These are phyloP conservation scores for Trametes cinnabarina DNA, from an alignment of 768 basidiomycete genomes.

Conservation along the genomic window DNA sequence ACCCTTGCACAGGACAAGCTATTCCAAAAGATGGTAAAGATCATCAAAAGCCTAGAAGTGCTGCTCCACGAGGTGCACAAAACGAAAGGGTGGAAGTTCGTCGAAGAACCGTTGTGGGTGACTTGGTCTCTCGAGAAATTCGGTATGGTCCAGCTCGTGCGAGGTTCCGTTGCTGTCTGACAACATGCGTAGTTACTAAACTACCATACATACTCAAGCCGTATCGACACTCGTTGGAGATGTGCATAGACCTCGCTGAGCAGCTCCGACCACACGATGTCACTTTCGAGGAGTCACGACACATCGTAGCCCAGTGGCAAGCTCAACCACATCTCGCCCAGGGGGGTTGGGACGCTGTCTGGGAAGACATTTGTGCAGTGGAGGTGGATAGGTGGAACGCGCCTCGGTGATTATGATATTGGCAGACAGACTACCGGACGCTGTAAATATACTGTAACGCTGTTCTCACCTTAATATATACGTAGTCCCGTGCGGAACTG, in stretches of 20 bases:
- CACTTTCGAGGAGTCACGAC: slow-evolving; percentile 68
- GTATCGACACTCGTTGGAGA: slow-evolving; percentile 64
- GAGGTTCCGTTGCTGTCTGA: neutral
- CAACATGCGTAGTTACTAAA: slow-evolving; percentile 45
- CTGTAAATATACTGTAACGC: slow-evolving; percentile 7
- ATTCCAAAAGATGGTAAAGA: slow-evolving; percentile 61
- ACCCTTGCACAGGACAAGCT: slow-evolving; percentile 56
- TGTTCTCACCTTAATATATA: too few relatives aligned
- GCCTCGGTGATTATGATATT: slow-evolving; percentile 16
- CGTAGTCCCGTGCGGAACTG: too few relatives aligned
- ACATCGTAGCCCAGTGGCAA: slow-evolving; percentile 62
- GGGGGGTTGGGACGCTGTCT: slow-evolving; percentile 63
- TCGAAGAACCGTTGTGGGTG: slow-evolving; percentile 71
- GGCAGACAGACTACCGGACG: neutral
- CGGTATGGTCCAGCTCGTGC: slow-evolving; percentile 40
- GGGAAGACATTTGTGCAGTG: slow-evolving; percentile 77
- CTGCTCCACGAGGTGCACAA: slow-evolving; percentile 69
- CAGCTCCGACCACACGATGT: slow-evolving; percentile 61
- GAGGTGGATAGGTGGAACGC: slow-evolving; percentile 73
- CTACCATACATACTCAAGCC: slow-evolving; percentile 55
- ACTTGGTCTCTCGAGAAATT: slow-evolving; percentile 84
- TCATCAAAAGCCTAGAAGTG: slow-evolving; percentile 63
- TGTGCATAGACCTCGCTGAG: slow-evolving; percentile 55
- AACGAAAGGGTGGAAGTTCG: slow-evolving; percentile 71
- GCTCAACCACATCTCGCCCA: slow-evolving; percentile 68